These are phyloP conservation scores for Trichoderma asperellum DNA, from an alignment of 2,329 filamentous ascomycete species.

Conservation along the genomic window DNA sequence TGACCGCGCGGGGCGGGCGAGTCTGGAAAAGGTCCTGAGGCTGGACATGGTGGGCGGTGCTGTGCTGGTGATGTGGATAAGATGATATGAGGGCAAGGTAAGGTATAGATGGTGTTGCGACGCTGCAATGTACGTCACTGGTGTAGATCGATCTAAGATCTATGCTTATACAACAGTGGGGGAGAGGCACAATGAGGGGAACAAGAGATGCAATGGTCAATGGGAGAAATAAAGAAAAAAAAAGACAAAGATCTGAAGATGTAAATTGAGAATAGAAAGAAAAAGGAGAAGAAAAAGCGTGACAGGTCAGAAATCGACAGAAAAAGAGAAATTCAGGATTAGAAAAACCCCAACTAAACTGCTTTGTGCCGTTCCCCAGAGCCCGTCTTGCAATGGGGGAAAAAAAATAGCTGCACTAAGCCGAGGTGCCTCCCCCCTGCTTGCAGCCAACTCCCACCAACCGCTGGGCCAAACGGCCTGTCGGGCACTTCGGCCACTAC, in stretches of 20 bases:
- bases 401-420: conserved; percentile 11
- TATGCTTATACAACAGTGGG: neutral
- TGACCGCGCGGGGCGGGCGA: conserved; percentile 45
- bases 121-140: neutral
- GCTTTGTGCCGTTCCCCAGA: neutral
- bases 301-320: neutral
- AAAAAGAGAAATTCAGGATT: neutral
- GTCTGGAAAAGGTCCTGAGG: conserved; percentile 45
- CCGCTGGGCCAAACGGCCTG: neutral
- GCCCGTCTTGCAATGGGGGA: no score
- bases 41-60: conserved; percentile 43
- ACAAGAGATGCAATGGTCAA: neutral
- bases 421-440: neutral
- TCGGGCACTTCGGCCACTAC: conserved; percentile 19
- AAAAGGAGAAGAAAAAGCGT: neutral
- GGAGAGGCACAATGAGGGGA: neutral
- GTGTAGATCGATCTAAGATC: neutral
- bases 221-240: neutral
- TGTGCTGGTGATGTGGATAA: neutral
- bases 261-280: neutral
- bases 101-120: neutral
- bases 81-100: no score
- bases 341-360: neutral
- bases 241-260: neutral
- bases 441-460: neutral